A percentile compares a stretch with the other conserved stretches of the same genome.
Conservation (phyloP, 2,329 filamentous ascomycete genomes). For the Xylariaceae sp. region DNA sequence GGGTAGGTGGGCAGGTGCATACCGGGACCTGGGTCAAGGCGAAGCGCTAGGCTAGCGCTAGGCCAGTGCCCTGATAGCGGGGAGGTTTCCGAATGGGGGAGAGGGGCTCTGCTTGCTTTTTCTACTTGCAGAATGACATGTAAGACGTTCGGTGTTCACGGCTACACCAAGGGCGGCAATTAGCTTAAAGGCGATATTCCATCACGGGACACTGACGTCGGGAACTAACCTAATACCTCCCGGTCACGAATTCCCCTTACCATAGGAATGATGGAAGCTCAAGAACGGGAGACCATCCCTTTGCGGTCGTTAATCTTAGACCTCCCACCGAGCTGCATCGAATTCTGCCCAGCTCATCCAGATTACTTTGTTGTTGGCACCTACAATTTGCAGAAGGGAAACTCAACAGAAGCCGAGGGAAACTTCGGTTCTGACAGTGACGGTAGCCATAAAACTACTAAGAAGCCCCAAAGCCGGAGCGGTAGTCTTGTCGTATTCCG, state of each 20-base stretch:
- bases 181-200: too few species aligned
- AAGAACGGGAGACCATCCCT: conserved; percentile 45
- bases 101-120: conserved; percentile 4
- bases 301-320: conserved; percentile 61
- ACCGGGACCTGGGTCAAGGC: conserved; percentile 10
- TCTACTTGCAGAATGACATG: conserved; percentile 1
- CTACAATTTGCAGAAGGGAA: conserved; percentile 71
- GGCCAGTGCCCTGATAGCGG: conserved; percentile 32
- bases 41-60: too few species aligned
- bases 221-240: neutral
- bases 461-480: conserved; percentile 65
- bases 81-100: conserved; percentile 31
- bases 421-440: conserved; percentile 28
- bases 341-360: conserved; percentile 68
- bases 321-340: conserved; percentile 78
- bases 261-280: conserved; percentile 6
- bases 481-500: conserved; percentile 75
- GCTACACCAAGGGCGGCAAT: neutral
- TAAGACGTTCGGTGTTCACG: neutral
- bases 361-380: conserved; percentile 81
- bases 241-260: neutral
- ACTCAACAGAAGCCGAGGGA: conserved; percentile 30
- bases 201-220: too few species aligned
- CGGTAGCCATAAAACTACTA: conserved; percentile 26
- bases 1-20: too few species aligned